Percentiles rank a stretch among this genome's conserved stretches.
These are phyloP conservation scores for Capsaspora owczarzaki DNA, from an alignment of 78 protist genomes.

Conservation along the genomic window DNA sequence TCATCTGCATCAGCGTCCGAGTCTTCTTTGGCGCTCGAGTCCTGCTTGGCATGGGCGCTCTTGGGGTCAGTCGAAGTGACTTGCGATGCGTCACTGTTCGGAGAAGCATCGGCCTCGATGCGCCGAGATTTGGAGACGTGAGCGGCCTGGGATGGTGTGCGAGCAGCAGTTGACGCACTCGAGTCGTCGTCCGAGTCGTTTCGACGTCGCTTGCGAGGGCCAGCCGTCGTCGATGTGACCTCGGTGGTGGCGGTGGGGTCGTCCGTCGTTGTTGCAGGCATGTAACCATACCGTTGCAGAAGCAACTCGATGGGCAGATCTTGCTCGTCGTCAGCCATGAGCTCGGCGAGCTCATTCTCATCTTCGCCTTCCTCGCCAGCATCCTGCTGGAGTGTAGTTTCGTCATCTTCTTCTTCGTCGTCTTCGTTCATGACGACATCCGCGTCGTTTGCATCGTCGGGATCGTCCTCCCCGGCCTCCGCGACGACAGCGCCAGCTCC, in stretches of 20 bases:
- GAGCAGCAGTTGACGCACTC: slow-evolving; percentile 4
- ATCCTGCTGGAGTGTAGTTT: not conserved
- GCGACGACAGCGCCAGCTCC: not conserved
- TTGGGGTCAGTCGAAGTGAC: not conserved
- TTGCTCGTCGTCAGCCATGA: not conserved
- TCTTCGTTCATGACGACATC: not conserved
- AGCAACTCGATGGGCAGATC: too few species aligned
- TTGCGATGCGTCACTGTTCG: slow-evolving; percentile 16
- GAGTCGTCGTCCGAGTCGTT: not conserved
- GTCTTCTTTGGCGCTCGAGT: not conserved
- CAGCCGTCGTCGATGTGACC: not conserved
- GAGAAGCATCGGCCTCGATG: slow-evolving; percentile 9
- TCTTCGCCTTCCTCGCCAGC: not conserved
- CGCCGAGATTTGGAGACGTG: not conserved
- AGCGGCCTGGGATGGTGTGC: not conserved
- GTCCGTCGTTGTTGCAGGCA: too few species aligned
- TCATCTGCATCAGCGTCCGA: not conserved
- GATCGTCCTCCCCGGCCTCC: not conserved
- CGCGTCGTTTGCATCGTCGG: not conserved
- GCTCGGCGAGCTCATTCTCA: not conserved
- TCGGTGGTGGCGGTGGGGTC: not conserved
- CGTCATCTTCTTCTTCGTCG: not conserved
- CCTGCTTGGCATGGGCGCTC: not conserved
- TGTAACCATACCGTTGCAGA: too few species aligned
- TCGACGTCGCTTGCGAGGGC: not conserved